Base-by-base conservation (phyloP, 345 rosid genomes). In the Microthlaspi erraticum region DNA sequence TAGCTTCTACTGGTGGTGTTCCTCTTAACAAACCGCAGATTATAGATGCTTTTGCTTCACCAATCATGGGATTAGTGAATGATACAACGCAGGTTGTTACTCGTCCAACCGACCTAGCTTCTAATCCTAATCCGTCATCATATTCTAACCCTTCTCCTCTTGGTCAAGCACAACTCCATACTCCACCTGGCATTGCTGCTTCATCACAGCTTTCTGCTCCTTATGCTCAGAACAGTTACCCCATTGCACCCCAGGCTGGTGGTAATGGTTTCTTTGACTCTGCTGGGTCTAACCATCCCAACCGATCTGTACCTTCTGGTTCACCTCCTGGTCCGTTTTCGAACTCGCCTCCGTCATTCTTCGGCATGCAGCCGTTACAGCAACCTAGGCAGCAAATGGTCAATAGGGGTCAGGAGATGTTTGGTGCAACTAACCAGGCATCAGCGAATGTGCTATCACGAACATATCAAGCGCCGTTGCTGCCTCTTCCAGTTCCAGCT, bases 21-120 rank as follows among this genome's bases (percentile, higher is more conserved):
- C 74, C 78, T 44, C 50, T 60, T 37, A 90, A 82, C 78, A 89
- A 84, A 58, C 85, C 90, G 1, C 86, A 95, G 37, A 85, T 90
- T 68, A 72, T 88, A 58, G 78, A 75, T 45, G 2, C 6, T 20
- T 75, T 68, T 45, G n/a, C 74, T 60, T 75, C 78, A 68, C 78
- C 74, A 36, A 50, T 68, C 36, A 68, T 75, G 78, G 70, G 78
- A 29, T 32, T 75, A 68, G 74, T 75, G 33, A 16, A 68, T 60
- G 78, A 75, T 75, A 18, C 74, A 68, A 44, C 74, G 48, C 63
- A 75, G 20, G 74, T 68, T 75, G 58, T 68, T 54, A 61, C 74
- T 68, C 51, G 42, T 61, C 48, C 78, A 61, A 33, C 64, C 0
- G 37, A 53, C 19, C 34, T 53, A 12, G 57, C 73, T 36, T 44